A percentile compares a stretch with the other conserved stretches of the same genome.
Evolutionary conservation across 2,329 filamentous ascomycete species (phyloP).

Genomic region (Penicillium sp.): DNA sequence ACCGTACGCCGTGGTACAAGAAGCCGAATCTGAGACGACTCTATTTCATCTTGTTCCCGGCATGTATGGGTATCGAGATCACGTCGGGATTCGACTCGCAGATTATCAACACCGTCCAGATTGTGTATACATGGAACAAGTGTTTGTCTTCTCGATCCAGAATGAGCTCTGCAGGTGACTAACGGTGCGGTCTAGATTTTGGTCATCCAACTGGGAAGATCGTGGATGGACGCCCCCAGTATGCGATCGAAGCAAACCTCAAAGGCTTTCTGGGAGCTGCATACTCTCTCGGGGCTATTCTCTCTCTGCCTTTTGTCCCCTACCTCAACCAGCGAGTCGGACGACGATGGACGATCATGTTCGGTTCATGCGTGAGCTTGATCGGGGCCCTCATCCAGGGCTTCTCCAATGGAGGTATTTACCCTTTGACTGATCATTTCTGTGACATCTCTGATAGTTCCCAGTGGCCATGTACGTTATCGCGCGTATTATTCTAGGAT

Average conservation of each 20-base stretch:
- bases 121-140: constrained; percentile 41
- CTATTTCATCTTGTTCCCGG: constrained; percentile 61
- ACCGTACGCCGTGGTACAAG: constrained; percentile 55
- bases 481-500: constrained; percentile 61
- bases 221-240: constrained; percentile 18
- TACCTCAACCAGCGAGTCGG: constrained; percentile 58
- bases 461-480: constrained; percentile 61
- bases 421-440: neutral
- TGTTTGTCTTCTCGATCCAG: constrained; percentile 27
- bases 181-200: constrained; percentile 20
- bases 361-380: constrained; percentile 57
- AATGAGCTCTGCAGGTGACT: constrained; percentile 1
- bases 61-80: constrained; percentile 64
- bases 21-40: constrained; percentile 61
- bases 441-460: neutral
- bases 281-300: constrained; percentile 62
- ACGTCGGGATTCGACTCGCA: constrained; percentile 61
- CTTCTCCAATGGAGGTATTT: constrained; percentile 49
- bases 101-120: constrained; percentile 50
- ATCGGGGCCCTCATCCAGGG: constrained; percentile 60
- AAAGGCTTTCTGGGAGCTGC: constrained; percentile 59
- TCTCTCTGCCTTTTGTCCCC: constrained; percentile 60
- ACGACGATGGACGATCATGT: constrained; percentile 58
- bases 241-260: constrained; percentile 23
- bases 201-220: constrained; percentile 23